A percentile compares a stretch with the other conserved stretches of the same genome.
Evolutionary conservation across 176 grass and related monocot genomes (phyloP).

Genomic region (sorghum (Sorghum bicolor)): DNA sequence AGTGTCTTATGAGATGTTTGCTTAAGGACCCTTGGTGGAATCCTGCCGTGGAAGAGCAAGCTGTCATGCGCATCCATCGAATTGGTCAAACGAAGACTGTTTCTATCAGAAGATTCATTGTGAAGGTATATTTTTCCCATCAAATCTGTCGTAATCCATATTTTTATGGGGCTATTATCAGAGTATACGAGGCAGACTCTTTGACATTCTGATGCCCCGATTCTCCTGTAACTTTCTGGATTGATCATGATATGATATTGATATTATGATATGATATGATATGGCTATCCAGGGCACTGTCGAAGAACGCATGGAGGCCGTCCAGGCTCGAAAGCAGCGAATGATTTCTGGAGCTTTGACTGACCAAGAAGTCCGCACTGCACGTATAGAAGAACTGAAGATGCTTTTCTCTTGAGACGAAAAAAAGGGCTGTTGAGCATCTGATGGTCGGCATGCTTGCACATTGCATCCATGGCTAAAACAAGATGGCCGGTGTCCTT

Average conservation of each 20-base stretch:
- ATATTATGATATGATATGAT: too few species aligned
- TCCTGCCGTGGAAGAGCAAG: constrained; percentile 93
- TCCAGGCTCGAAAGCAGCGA: constrained; percentile 81
- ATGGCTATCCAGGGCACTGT: constrained; percentile 55
- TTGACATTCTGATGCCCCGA: neutral
- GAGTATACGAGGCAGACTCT: neutral
- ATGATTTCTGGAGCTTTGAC: constrained; percentile 92
- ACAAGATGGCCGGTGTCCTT: neutral
- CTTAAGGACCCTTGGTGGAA: constrained; percentile 97
- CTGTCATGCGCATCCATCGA: constrained; percentile 89
- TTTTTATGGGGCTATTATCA: neutral
- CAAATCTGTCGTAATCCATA: neutral
- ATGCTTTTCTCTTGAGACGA: constrained; percentile 68
- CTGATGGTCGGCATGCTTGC: neutral
- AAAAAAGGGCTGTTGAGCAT: neutral
- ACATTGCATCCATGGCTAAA: neutral
- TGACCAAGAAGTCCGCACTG: constrained; percentile 72
- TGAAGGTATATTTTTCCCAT: constrained; percentile 44
- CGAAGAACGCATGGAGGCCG: constrained; percentile 84
- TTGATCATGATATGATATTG: constrained; percentile 4
- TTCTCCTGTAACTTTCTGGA: neutral
- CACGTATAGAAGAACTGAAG: constrained; percentile 86
- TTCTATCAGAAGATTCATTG: constrained; percentile 88
- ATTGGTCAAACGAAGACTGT: constrained; percentile 86
- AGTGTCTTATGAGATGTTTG: neutral